These are phyloP conservation scores for Sanghuangporus sanghuang DNA, from an alignment of 1,284 basidiomycete genomes.

Conservation along the genomic window DNA sequence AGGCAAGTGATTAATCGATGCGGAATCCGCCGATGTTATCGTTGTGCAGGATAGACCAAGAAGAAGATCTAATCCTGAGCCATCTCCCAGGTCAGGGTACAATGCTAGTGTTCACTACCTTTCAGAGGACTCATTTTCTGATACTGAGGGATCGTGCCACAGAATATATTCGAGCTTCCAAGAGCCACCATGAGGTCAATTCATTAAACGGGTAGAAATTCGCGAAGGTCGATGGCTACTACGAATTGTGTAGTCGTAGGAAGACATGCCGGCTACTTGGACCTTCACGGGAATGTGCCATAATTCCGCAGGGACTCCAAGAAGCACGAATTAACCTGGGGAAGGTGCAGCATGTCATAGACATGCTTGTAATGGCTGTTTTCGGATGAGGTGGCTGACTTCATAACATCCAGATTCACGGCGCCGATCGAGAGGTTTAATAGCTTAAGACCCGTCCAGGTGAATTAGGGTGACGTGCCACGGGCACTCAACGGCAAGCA, in stretches of 20 bases:
- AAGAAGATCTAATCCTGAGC: constrained; percentile 8
- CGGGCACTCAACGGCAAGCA: constrained; percentile 10
- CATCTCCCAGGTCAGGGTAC: constrained; percentile 5
- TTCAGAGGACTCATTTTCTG: constrained; percentile 8
- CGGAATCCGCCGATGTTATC: constrained; percentile 15
- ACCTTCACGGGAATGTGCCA: background rate
- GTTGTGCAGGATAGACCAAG: background rate
- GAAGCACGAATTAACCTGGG: constrained; percentile 4
- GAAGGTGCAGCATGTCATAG: constrained; percentile 12
- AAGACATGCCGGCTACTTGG: constrained; percentile 11
- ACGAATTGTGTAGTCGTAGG: background rate
- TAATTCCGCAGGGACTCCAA: constrained; percentile 1
- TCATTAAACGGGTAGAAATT: constrained; percentile 2
- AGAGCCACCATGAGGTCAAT: constrained; percentile 7
- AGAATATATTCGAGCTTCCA: constrained; percentile 7
- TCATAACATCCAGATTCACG: constrained; percentile 9
- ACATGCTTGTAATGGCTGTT: constrained; percentile 14
- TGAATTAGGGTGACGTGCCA: constrained; percentile 18
- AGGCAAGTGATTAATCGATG: constrained; percentile 17
- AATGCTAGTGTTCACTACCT: background rate
- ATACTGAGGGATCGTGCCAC: background rate
- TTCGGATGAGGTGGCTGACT: constrained; percentile 14
- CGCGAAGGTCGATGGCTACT: background rate
- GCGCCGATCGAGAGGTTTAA: constrained; percentile 16
- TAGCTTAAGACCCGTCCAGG: constrained; percentile 10